Evolutionary conservation across 257 asterid genomes (phyloP).

Genomic region (Datura wrightii): DNA sequence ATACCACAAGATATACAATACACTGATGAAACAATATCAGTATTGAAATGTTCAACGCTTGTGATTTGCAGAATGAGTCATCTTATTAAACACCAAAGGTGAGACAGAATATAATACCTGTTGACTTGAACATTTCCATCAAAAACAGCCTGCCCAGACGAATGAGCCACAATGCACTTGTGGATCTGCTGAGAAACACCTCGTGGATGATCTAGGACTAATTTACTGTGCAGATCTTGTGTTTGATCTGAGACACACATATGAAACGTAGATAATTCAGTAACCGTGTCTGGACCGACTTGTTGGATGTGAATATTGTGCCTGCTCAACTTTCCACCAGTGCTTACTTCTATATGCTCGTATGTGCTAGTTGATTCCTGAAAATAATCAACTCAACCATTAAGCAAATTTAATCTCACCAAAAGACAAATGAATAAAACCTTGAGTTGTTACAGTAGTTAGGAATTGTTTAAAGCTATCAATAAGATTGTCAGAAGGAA

Average conservation of each 20-base stretch:
- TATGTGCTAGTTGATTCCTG: slow-evolving; percentile 77
- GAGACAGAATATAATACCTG: slow-evolving; percentile 55
- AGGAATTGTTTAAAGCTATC: background rate
- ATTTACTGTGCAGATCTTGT: slow-evolving; percentile 87
- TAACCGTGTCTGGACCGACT: slow-evolving; percentile 76
- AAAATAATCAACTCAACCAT: slow-evolving; percentile 24
- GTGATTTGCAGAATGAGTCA: background rate
- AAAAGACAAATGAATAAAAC: background rate
- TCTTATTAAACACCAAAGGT: background rate
- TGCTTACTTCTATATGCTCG: slow-evolving; percentile 77
- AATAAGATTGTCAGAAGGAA: background rate
- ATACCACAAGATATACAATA: background rate
- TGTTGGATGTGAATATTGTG: slow-evolving; percentile 91
- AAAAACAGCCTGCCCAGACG: slow-evolving; percentile 85
- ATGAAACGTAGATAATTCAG: slow-evolving; percentile 86
- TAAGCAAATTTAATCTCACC: slow-evolving; percentile 15
- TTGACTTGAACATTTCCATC: slow-evolving; percentile 95
- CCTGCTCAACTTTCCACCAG: slow-evolving; percentile 90
- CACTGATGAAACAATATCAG: background rate
- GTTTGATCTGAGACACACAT: slow-evolving; percentile 73
- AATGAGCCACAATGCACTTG: slow-evolving; percentile 94
- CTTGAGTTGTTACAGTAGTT: background rate
- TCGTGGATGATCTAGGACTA: slow-evolving; percentile 86
- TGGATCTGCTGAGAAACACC: slow-evolving; percentile 86
- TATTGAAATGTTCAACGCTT: background rate